These are phyloP conservation scores for Crithidia fasciculata DNA, from an alignment of 208 protist species.

Conservation along the genomic window DNA sequence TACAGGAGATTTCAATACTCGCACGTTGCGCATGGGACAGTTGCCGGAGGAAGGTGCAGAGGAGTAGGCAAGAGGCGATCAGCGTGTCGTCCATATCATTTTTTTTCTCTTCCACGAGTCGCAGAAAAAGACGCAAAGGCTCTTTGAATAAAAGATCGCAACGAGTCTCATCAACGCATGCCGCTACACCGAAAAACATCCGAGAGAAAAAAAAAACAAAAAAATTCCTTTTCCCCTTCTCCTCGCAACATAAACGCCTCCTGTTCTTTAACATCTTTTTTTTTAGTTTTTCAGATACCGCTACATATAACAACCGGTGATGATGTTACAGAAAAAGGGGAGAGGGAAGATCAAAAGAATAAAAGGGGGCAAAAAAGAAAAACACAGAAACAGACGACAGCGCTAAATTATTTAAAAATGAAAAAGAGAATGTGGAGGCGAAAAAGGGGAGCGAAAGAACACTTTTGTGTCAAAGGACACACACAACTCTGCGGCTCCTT, in stretches of 20 bases:
- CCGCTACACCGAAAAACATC: neutral
- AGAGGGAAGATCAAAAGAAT: neutral
- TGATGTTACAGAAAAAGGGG: neutral
- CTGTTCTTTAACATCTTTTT: neutral
- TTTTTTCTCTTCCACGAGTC: too few species aligned
- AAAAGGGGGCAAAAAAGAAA: neutral
- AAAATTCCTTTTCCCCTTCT: too few species aligned
- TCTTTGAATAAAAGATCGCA: too few species aligned
- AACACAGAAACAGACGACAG: constrained; percentile 10
- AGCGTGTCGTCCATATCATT: too few species aligned
- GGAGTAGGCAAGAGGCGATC: too few species aligned
- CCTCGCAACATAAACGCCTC: too few species aligned
- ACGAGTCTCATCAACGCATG: too few species aligned
- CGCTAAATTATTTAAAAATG: neutral
- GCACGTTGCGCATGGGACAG: too few species aligned
- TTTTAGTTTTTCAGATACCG: neutral
- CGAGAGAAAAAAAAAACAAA: neutral
- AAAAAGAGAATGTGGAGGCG: neutral
- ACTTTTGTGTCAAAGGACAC: too few species aligned
- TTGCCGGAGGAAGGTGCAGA: too few species aligned
- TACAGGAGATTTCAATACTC: neutral
- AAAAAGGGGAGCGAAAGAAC: neutral
- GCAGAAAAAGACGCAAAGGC: too few species aligned
- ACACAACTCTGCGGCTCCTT: too few species aligned
- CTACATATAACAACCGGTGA: neutral